Evolutionary conservation across 805 yeast genomes (phyloP), one percentile per base, ranked within the genome.

Genomic region (Starmera pachycereana): DNA sequence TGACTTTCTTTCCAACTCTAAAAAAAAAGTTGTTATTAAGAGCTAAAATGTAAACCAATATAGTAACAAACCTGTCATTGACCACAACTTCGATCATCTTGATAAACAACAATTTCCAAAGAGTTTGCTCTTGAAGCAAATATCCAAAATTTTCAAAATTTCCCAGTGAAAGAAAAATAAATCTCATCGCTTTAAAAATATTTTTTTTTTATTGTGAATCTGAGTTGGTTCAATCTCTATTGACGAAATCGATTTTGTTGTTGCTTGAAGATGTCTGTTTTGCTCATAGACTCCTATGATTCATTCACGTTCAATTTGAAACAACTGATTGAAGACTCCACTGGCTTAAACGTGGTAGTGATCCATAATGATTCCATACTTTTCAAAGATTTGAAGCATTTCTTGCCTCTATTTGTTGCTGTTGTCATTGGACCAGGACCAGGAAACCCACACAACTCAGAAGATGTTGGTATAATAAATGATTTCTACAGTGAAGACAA

Each of bases 351-450:
- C 18, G 69, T 65, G 11, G 49, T 61, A 8, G 59, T 62, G 4
- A 54, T 65, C 25, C 68, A 59, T 40, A 63, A 62, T 35, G 66
- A 63, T 43, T 46, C 63, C 1, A 50, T 60, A 19, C 32, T 65
- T 57, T 53, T 57, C 4, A 37, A 47, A 1, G 66, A 65, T 29
- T 63, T 82, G 37, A 48, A 50, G 6, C 43, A 51, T 2, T 66
- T 71, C 42, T 53, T 85, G 14, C 64, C 68, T 1, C 53, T 64
- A 8, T 78, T 86, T 48, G 86, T 83, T 42, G 87, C 87, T 29
- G 67, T 92, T 3, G 76, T 92, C 0, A 69, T 92, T 8, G 98
- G 98, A 0, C 99, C 99, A 0, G 99, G 99, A 0, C 99, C 99
- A 0, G 99, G 99, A 0, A 76, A 84, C 49, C 98, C 98, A 0